phyloP scores from a whole-genome alignment of 768 basidiomycete genomes.

The Postia placenta region DNA sequence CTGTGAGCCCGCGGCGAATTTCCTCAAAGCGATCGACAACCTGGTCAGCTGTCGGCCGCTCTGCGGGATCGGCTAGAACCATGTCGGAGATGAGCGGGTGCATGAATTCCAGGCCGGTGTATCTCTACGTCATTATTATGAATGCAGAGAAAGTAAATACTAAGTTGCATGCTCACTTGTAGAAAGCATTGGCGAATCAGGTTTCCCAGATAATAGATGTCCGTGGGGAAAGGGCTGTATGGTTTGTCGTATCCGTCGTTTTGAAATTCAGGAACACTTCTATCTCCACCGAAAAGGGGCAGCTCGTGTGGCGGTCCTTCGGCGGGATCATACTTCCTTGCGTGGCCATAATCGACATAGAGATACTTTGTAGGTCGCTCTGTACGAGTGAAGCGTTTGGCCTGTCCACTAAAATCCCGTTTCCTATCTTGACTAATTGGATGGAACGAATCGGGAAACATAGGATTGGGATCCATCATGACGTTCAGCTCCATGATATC shows the following conservation, averaged over 20 bases:
- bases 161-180: not conserved
- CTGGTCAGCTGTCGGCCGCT: constrained; percentile 21
- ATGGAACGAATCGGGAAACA: constrained; percentile 16
- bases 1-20: not conserved
- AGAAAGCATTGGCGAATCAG: constrained; percentile 9
- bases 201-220: constrained; percentile 16
- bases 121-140: not conserved
- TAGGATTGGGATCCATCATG: constrained; percentile 14
- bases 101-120: constrained; percentile 20
- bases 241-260: constrained; percentile 5
- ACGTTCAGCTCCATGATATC: constrained; percentile 7
- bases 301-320: constrained; percentile 19
- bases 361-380: constrained; percentile 21
- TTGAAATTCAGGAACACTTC: constrained; percentile 19
- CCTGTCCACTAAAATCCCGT: constrained; percentile 4
- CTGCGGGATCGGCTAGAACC: constrained; percentile 18
- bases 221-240: constrained; percentile 18
- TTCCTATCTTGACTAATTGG: not conserved
- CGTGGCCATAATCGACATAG: constrained; percentile 20
- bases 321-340: constrained; percentile 20
- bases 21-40: constrained; percentile 13
- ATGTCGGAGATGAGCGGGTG: constrained; percentile 19
- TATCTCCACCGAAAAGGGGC: constrained; percentile 12
- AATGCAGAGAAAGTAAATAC: not conserved
- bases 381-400: constrained; percentile 14